These are phyloP conservation scores for Phialocephala subalpina DNA, from an alignment of 2,329 filamentous ascomycete species.

Conservation along the genomic window DNA sequence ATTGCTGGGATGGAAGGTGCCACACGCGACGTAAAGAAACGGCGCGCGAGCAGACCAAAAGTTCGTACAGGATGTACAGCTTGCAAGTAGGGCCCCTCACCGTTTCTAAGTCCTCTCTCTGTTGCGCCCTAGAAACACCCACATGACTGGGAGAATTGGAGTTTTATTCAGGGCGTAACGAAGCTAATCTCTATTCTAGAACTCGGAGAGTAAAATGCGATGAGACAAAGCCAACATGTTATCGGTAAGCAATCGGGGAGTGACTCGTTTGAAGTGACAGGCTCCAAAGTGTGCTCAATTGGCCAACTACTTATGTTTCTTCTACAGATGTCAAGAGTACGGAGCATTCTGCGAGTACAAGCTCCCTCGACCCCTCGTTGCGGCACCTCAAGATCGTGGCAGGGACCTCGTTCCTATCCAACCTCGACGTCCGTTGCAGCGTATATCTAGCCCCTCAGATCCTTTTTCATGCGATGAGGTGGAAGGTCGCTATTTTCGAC, in stretches of 20 bases:
- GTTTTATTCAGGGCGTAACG: conserved; percentile 14
- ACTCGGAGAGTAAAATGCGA: conserved; percentile 29
- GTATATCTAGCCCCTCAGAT: conserved; percentile 22
- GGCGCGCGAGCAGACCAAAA: conserved; percentile 28
- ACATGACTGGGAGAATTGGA: conserved; percentile 11
- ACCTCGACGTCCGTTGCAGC: conserved; percentile 23
- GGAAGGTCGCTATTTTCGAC: conserved; percentile 31
- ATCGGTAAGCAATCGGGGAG: conserved; percentile 24
- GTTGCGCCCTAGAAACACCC: background rate
- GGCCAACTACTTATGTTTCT: conserved; percentile 23
- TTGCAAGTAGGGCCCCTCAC: conserved; percentile 26
- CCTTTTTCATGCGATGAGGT: conserved; percentile 25
- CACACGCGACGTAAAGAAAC: conserved; percentile 27
- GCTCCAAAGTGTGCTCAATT: conserved; percentile 27
- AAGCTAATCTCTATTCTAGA: conserved; percentile 26
- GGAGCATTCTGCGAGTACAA: conserved; percentile 28
- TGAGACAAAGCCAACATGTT: conserved; percentile 29
- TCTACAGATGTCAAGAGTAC: conserved; percentile 28
- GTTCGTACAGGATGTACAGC: conserved; percentile 28
- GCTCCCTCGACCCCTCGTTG: conserved; percentile 21
- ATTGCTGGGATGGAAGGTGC: conserved; percentile 23
- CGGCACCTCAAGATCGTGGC: conserved; percentile 20
- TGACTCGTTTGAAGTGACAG: conserved; percentile 20
- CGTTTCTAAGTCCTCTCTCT: conserved; percentile 10
- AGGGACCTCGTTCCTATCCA: conserved; percentile 24